Evolutionary conservation across 164 flowering plant genomes (phyloP), one percentile per base, ranked within the genome.

Genomic region (Annona squamosa): DNA sequence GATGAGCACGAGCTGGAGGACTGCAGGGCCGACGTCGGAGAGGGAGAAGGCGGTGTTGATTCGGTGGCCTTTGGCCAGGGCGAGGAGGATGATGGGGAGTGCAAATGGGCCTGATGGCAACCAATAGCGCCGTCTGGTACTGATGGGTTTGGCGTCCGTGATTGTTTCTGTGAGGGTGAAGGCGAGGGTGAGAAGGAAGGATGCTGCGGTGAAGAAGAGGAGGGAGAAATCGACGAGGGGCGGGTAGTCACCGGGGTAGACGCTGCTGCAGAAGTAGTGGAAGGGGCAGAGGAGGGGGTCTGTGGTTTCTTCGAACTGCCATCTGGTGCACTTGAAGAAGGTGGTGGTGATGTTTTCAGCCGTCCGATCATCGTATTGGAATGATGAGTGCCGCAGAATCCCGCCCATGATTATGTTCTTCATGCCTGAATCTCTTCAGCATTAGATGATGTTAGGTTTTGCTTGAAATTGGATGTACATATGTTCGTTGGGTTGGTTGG

Each of bases 91-190:
- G 4, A 85, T 4, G 0, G 87, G 87, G 46, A 87, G 88, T 37
- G 72, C 75, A 65, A 87, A 10, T 13, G 90, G 90, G 47, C 90
- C 87, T 7, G 88, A 85, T 9, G 90, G 88, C n/a, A 85, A 70
- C 74, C 85, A 77, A 68, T 46, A 84, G 63, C 83, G 76, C 71
- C 77, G 73, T 37, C 67, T 45, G 17, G 13, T 52, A 10, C 3
- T 2, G 59, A 10, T 71, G 46, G 77, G 45, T 1, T 59, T 72
- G 5, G 78, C 66, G 16, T 80, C 84, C 46, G 63, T 3, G 10
- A 74, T 65, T 4, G 78, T 68, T 10, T 80, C 84, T 48, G 63
- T 3, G 10, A 74, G 65, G 45, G 79, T 76, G 16, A 81, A 37
- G 46, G 77, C 19, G 1, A 84, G 43, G 3, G 85, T 81, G 37